Conservation (phyloP, 306 rosid genomes). For the Vigna unguiculata region DNA sequence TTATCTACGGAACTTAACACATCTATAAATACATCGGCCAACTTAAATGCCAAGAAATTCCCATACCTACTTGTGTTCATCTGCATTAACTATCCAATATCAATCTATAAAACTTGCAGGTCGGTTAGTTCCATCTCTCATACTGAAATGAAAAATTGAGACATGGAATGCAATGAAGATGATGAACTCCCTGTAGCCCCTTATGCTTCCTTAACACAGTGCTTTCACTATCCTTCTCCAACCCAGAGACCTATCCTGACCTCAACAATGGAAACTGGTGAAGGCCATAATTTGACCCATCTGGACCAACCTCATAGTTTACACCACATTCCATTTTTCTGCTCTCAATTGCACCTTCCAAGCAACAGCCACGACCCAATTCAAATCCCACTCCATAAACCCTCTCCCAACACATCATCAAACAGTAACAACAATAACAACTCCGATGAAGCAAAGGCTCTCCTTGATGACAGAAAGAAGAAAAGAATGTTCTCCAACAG, state of each 20-base stretch:
- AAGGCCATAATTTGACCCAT: slow-evolving; percentile 32
- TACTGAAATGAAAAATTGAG: slow-evolving; percentile 23
- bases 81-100: slow-evolving; percentile 29
- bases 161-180: slow-evolving; percentile 43
- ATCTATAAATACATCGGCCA: slow-evolving; percentile 29
- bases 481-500: slow-evolving; percentile 82
- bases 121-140: slow-evolving; percentile 30
- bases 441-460: slow-evolving; percentile 67
- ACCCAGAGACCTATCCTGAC: slow-evolving; percentile 30
- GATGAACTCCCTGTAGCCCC: slow-evolving; percentile 42
- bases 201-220: slow-evolving; percentile 37
- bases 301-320: slow-evolving; percentile 42
- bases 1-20: slow-evolving; percentile 43
- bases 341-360: slow-evolving; percentile 46
- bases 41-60: slow-evolving; percentile 45
- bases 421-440: slow-evolving; percentile 60
- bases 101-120: slow-evolving; percentile 10
- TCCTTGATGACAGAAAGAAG: slow-evolving; percentile 70
- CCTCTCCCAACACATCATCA: slow-evolving; percentile 50
- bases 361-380: slow-evolving; percentile 30
- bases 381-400: slow-evolving; percentile 42
- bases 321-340: slow-evolving; percentile 44
- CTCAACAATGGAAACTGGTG: slow-evolving; percentile 50
- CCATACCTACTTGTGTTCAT: slow-evolving; percentile 17
- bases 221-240: slow-evolving; percentile 33